Evolutionary conservation across 305 asterid species (phyloP).

Genomic region (Fraxinus sp.): DNA sequence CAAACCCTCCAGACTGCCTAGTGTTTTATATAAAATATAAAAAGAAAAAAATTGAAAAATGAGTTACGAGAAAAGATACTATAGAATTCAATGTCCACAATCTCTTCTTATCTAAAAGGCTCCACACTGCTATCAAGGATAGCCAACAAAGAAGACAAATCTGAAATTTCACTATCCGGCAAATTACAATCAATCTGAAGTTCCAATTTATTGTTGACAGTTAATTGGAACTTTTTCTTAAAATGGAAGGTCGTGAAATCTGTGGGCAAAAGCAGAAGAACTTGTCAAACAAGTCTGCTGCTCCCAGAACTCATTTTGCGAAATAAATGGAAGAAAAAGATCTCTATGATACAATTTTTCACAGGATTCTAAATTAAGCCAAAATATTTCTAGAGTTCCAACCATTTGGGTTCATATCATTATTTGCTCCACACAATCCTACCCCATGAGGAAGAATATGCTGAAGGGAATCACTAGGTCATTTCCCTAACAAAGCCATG

Average conservation of each 20-base stretch:
- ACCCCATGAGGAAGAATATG: background rate
- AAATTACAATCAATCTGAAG: background rate
- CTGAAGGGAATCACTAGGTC: background rate
- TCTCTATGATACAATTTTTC: background rate
- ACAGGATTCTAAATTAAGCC: background rate
- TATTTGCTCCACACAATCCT: background rate
- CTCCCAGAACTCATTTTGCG: background rate
- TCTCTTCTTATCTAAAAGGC: background rate
- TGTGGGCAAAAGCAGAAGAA: background rate
- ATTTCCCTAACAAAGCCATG: background rate
- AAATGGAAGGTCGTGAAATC: background rate
- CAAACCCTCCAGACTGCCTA: background rate
- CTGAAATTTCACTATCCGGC: background rate
- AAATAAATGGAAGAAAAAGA: background rate
- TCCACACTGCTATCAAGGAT: background rate
- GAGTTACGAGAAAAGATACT: background rate
- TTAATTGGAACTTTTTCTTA: background rate
- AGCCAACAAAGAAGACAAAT: background rate
- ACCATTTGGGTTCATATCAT: background rate
- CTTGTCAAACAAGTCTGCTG: background rate
- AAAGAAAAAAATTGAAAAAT: background rate
- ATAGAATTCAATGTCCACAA: background rate
- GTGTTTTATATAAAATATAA: background rate
- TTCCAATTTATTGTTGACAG: background rate
- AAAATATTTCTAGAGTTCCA: background rate